Evolutionary conservation across 2,329 filamentous ascomycete species (phyloP).

Genomic region (Botrytis squamosa): DNA sequence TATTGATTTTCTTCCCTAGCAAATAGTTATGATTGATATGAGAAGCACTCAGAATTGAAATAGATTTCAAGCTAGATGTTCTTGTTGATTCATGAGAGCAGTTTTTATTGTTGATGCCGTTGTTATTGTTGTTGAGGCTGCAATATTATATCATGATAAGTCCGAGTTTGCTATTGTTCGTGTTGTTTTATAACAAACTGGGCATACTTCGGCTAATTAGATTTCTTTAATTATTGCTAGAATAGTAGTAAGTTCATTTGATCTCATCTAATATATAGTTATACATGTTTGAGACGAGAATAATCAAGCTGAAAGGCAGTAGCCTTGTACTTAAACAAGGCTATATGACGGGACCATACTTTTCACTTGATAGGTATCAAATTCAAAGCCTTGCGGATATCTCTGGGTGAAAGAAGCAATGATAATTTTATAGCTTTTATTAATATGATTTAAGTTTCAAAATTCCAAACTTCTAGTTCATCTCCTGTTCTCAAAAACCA

Average conservation of each 20-base stretch:
- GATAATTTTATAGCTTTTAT: no score
- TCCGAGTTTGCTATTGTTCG: neutral
- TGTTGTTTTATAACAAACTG: neutral
- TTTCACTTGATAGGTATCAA: no score
- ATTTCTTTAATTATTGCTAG: neutral
- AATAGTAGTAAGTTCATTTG: rapidly evolving
- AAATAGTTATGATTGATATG: neutral
- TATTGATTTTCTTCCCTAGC: neutral
- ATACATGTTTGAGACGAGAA: neutral
- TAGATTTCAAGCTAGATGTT: rapidly evolving
- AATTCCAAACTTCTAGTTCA: neutral
- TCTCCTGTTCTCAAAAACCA: neutral
- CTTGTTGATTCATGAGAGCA: neutral
- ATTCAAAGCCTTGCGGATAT: neutral
- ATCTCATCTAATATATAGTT: neutral
- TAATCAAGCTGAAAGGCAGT: neutral
- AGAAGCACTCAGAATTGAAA: neutral
- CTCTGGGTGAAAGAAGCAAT: neutral
- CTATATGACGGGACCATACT: no score
- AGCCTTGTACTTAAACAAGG: neutral
- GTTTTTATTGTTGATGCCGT: neutral
- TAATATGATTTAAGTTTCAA: neutral
- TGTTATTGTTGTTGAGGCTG: neutral
- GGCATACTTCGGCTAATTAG: neutral
- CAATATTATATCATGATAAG: neutral